Evolutionary conservation across 1,284 basidiomycete genomes (phyloP).

Genomic region (Ustilago crameri): DNA sequence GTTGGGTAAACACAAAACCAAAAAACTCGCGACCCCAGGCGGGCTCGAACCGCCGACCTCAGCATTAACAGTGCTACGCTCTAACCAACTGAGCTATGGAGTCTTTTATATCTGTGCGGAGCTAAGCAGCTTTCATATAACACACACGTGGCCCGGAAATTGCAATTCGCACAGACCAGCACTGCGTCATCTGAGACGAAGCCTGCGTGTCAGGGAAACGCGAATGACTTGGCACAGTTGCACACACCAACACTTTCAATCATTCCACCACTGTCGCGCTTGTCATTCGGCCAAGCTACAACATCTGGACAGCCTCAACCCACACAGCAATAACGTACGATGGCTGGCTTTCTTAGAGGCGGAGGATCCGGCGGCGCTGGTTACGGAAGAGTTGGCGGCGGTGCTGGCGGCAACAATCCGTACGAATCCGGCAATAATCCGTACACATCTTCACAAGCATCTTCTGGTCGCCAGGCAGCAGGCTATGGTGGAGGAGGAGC

Average conservation of each 20-base stretch:
- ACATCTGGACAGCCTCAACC: too few relatives aligned
- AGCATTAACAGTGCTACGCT: slow-evolving; percentile 61
- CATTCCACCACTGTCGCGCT: background rate
- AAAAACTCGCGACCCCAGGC: slow-evolving; percentile 40
- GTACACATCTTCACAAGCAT: slow-evolving; percentile 23
- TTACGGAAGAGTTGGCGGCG: slow-evolving; percentile 38
- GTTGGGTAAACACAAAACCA: too few relatives aligned
- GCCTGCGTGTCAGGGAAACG: too few relatives aligned
- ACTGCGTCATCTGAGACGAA: too few relatives aligned
- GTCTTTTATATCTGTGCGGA: background rate
- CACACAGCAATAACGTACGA: background rate
- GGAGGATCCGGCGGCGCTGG: slow-evolving; percentile 43
- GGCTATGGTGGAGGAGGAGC: slow-evolving; percentile 37
- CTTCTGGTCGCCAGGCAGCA: slow-evolving; percentile 22
- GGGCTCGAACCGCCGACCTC: slow-evolving; percentile 60
- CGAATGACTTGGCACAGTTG: too few relatives aligned
- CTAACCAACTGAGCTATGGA: slow-evolving; percentile 59
- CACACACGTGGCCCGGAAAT: too few relatives aligned
- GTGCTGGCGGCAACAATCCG: slow-evolving; percentile 27
- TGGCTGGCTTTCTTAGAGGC: slow-evolving; percentile 54
- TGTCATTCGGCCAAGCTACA: too few relatives aligned
- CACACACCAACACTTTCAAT: background rate
- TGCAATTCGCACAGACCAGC: slow-evolving; percentile 30
- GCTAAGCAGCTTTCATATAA: background rate
- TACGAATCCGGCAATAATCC: slow-evolving; percentile 34